phyloP scores from a whole-genome alignment of 176 grass and related monocot genomes.

The Aegilops sharonensis region DNA sequence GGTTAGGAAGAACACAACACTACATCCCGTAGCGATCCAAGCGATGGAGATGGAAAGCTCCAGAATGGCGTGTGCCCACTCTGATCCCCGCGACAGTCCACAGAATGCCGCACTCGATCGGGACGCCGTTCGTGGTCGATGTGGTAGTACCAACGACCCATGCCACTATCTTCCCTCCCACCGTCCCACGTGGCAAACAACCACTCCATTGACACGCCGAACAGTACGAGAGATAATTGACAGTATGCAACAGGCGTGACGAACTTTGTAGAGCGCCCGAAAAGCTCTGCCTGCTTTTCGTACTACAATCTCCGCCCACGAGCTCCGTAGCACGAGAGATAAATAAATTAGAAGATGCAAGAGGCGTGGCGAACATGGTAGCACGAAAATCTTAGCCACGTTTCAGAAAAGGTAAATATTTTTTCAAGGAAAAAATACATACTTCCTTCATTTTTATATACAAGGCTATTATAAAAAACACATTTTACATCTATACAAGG shows the following conservation, averaged over 20 bases:
- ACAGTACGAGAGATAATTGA: background rate
- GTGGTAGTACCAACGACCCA: constrained; percentile 41
- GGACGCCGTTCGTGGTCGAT: constrained; percentile 15
- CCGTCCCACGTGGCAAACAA: background rate
- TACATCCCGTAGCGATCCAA: background rate
- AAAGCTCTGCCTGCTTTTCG: too few species aligned
- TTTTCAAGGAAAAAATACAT: too few species aligned
- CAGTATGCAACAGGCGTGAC: background rate
- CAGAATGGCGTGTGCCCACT: constrained; percentile 4
- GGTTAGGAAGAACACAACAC: background rate
- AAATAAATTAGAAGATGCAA: too few species aligned
- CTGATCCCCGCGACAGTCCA: constrained; percentile 2
- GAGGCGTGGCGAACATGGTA: too few species aligned
- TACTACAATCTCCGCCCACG: too few species aligned
- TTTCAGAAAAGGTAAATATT: too few species aligned
- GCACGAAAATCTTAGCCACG: too few species aligned
- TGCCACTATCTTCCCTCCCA: constrained; percentile 20
- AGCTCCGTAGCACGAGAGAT: too few species aligned
- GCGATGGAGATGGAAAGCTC: background rate
- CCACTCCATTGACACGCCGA: background rate
- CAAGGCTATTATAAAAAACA: too few species aligned
- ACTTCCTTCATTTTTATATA: too few species aligned
- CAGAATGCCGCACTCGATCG: background rate
- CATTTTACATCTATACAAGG: too few species aligned
- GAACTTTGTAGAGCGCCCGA: constrained; percentile 15